phyloP scores from a whole-genome alignment of 2,329 filamentous ascomycete species.

The Arachnopeziza araneosa region DNA sequence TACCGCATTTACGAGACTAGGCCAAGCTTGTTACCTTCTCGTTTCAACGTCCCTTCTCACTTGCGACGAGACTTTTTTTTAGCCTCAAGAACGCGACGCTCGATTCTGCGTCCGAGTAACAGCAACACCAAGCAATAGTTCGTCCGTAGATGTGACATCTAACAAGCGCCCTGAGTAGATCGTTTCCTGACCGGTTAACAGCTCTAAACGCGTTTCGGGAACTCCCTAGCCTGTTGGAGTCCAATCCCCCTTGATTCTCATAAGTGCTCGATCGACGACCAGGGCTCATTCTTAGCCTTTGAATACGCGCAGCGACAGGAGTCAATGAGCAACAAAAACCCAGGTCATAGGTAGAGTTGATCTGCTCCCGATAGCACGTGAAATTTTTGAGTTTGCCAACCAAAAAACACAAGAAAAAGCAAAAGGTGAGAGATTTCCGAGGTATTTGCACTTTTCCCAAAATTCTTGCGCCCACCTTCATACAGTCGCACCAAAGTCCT shows the following conservation, averaged over 20 bases:
- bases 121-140: neutral
- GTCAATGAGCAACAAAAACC: too few species aligned
- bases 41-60: neutral
- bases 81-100: too few species aligned
- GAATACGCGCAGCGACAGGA: too few species aligned
- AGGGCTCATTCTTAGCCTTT: conserved; percentile 5
- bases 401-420: too few species aligned
- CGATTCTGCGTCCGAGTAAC: too few species aligned
- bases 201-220: conserved; percentile 5
- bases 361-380: too few species aligned
- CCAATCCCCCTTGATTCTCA: conserved; percentile 6
- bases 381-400: too few species aligned
- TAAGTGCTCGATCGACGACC: conserved; percentile 10
- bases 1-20: conserved; percentile 24
- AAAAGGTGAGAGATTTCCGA: neutral
- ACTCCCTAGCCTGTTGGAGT: neutral
- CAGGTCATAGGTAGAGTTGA: too few species aligned
- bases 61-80: too few species aligned
- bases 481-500: neutral
- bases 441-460: neutral
- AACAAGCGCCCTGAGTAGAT: neutral
- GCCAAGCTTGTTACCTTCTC: neutral
- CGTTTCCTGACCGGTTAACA: neutral
- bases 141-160: neutral
- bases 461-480: neutral